Conservation (phyloP, 805 yeast species). For the Teunomyces aglyptinius region DNA sequence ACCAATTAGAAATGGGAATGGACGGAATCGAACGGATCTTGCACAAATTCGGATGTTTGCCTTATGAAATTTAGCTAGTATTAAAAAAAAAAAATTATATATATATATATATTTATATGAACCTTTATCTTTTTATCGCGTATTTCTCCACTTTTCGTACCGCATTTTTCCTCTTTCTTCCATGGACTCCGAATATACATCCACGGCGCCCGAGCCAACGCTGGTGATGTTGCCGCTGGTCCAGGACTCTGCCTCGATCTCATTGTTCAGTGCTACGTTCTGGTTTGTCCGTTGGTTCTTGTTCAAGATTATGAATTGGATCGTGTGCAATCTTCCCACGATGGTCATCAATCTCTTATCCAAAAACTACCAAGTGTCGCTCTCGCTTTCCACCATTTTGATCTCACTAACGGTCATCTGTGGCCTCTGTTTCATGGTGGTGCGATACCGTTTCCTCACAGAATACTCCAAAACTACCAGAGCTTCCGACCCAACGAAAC, state of each 20-base stretch:
- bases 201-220: neutral
- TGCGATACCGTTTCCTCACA: slow-evolving; percentile 64
- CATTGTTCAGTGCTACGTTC: slow-evolving; percentile 11
- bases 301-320: slow-evolving; percentile 15
- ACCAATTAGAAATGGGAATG: slow-evolving; percentile 52
- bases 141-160: neutral
- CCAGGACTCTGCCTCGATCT: slow-evolving; percentile 13
- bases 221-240: slow-evolving; percentile 10
- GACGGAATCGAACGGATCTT: slow-evolving; percentile 56
- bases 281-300: slow-evolving; percentile 22
- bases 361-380: slow-evolving; percentile 47
- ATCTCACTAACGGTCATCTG: slow-evolving; percentile 27
- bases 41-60: slow-evolving; percentile 41
- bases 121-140: neutral
- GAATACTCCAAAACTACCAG: slow-evolving; percentile 50
- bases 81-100: neutral
- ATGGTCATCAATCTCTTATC: slow-evolving; percentile 32
- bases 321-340: slow-evolving; percentile 16
- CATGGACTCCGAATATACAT: neutral
- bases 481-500: slow-evolving; percentile 41
- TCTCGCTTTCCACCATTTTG: slow-evolving; percentile 49
- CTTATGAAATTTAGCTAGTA: slow-evolving; percentile 18
- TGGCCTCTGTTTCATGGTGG: slow-evolving; percentile 42
- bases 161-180: neutral
- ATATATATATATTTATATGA: neutral